Percentiles rank a stretch among this genome's conserved stretches.
Evolutionary conservation across 192 early-diverging fungal species (phyloP).

Genomic region (Backusella sp.): DNA sequence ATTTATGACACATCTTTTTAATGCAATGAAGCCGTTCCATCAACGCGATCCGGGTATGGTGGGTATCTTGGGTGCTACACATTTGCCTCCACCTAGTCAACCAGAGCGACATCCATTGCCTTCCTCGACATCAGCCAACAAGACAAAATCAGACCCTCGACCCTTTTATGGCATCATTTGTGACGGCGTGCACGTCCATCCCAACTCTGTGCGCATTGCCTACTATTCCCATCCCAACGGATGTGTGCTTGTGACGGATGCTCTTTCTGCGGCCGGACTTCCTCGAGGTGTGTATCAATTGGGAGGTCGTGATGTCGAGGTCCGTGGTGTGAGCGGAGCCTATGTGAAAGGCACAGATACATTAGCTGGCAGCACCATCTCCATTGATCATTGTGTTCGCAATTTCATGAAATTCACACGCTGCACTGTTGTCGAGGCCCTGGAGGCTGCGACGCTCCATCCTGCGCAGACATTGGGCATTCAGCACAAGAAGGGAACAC

Average conservation of each 20-base stretch:
- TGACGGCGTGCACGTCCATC: slow-evolving; percentile 81
- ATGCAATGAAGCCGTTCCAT: slow-evolving; percentile 85
- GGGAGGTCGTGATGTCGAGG: slow-evolving; percentile 31
- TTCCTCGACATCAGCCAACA: slow-evolving; percentile 27
- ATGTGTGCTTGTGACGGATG: slow-evolving; percentile 79
- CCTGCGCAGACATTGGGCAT: slow-evolving; percentile 77
- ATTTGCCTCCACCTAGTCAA: slow-evolving; percentile 28
- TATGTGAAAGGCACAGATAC: slow-evolving; percentile 77
- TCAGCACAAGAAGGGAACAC: slow-evolving; percentile 65
- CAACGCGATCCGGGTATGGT: slow-evolving; percentile 85
- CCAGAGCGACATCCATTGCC: slow-evolving; percentile 23
- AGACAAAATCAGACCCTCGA: slow-evolving; percentile 45
- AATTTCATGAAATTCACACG: slow-evolving; percentile 80
- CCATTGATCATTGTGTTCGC: slow-evolving; percentile 70
- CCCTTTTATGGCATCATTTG: slow-evolving; percentile 86
- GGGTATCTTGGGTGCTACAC: slow-evolving; percentile 65
- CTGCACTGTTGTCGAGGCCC: slow-evolving; percentile 72
- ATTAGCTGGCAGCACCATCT: slow-evolving; percentile 68
- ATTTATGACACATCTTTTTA: slow-evolving; percentile 83
- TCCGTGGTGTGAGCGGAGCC: slow-evolving; percentile 46
- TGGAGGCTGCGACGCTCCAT: slow-evolving; percentile 78
- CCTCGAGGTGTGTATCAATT: slow-evolving; percentile 69
- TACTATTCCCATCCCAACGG: slow-evolving; percentile 79
- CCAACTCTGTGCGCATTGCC: slow-evolving; percentile 77
- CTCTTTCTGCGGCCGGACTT: slow-evolving; percentile 74